A percentile compares a stretch with the other conserved stretches of the same genome.
phyloP scores from a whole-genome alignment of 2,329 filamentous ascomycete species.

The Neurospora sp. region DNA sequence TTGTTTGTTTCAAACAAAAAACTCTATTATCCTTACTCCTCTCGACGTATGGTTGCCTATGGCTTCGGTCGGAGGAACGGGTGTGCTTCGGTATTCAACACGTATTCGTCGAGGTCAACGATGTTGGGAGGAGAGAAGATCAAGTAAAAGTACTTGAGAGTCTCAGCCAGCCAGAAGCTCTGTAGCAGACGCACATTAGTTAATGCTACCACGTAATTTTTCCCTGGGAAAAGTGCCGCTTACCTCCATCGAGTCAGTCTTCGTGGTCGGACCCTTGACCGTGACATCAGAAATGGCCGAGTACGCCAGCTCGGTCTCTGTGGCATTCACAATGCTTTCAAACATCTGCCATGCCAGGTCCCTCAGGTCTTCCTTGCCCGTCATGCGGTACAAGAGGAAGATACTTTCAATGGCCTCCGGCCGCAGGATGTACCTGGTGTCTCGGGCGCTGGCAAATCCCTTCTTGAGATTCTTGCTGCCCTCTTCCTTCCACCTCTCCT shows the following conservation, averaged over 20 bases:
- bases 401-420: slow-evolving; percentile 60
- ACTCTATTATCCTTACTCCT: no score
- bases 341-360: slow-evolving; percentile 58
- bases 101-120: slow-evolving; percentile 50
- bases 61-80: slow-evolving; percentile 6
- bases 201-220: no score
- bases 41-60: no score
- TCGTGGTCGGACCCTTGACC: slow-evolving; percentile 22
- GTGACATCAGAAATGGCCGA: slow-evolving; percentile 43
- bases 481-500: slow-evolving; percentile 22
- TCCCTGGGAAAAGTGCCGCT: not conserved
- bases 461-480: slow-evolving; percentile 8
- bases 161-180: slow-evolving; percentile 32
- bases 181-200: not conserved
- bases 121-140: slow-evolving; percentile 47
- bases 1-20: not conserved
- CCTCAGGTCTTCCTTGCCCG: slow-evolving; percentile 43
- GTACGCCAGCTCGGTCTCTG: slow-evolving; percentile 40
- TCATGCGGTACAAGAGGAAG: slow-evolving; percentile 56
- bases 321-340: slow-evolving; percentile 38
- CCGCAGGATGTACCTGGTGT: slow-evolving; percentile 41
- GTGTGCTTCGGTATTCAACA: slow-evolving; percentile 27
- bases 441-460: slow-evolving; percentile 20
- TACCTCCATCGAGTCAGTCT: slow-evolving; percentile 53
- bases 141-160: slow-evolving; percentile 54